phyloP scores from a whole-genome alignment of 495 filamentous ascomycete genomes.

The Penicillium pancosmium region DNA sequence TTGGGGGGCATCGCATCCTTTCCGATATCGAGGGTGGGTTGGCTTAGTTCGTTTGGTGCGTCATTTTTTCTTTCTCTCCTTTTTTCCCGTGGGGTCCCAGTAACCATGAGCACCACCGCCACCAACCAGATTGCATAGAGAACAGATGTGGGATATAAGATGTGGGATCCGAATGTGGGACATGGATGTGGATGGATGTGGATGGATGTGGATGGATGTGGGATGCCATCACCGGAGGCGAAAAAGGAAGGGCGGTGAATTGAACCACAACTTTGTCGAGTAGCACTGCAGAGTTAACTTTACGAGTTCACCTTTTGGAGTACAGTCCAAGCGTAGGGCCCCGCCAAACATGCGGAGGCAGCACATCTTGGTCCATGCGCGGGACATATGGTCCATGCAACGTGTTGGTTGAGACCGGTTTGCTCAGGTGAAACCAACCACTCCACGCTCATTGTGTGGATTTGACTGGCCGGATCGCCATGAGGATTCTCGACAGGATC shows the following conservation, averaged over 20 bases:
- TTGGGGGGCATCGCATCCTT: background rate
- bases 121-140: background rate
- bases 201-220: background rate
- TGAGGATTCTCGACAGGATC: conserved; percentile 18
- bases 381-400: background rate
- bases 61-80: background rate
- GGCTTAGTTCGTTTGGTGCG: background rate
- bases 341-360: conserved; percentile 17
- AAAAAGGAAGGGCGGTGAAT: conserved; percentile 18
- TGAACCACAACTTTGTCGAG: background rate
- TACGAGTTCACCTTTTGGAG: background rate
- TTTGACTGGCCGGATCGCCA: conserved; percentile 15
- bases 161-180: conserved; percentile 3
- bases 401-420: conserved; percentile 3
- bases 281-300: conserved; percentile 21
- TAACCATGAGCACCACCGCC: background rate
- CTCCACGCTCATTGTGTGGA: background rate
- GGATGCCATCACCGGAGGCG: conserved; percentile 6
- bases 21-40: background rate
- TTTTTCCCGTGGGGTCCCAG: background rate
- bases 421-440: background rate
- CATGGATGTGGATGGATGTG: background rate
- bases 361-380: conserved; percentile 13
- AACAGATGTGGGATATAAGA: background rate
- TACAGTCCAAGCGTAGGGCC: conserved; percentile 18